phyloP scores from a whole-genome alignment of 345 rosid species.

The Gossypium mustelinum region DNA sequence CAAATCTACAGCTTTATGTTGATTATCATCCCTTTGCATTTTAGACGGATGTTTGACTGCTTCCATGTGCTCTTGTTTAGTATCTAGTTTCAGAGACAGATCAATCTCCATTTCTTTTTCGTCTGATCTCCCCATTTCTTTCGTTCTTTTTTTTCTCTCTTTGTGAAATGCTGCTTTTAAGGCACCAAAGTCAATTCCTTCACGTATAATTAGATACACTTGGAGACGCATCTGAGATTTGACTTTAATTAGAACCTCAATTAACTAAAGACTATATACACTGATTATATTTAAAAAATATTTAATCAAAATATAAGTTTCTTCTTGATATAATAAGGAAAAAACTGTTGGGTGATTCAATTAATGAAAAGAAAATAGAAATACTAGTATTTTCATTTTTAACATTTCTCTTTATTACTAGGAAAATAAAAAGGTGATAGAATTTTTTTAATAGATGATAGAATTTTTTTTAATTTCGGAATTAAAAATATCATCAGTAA shows the following conservation, averaged over 20 bases:
- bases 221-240: conserved; percentile 42
- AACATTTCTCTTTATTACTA: no score
- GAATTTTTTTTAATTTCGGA: no score
- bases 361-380: not conserved
- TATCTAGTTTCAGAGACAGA: conserved; percentile 46
- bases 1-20: not conserved
- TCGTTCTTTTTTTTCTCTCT: not conserved
- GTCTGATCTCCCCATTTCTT: conserved; percentile 2
- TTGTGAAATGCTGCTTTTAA: not conserved
- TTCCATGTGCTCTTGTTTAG: not conserved
- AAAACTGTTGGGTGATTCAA: not conserved
- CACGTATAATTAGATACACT: conserved; percentile 28
- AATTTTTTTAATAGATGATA: no score
- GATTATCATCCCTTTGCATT: not conserved
- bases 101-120: conserved; percentile 32
- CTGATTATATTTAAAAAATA: not conserved
- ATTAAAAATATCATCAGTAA: no score
- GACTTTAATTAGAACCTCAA: conserved; percentile 32
- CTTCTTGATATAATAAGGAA: not conserved
- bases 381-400: no score
- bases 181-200: conserved; percentile 53
- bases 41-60: not conserved
- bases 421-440: no score
- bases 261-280: conserved; percentile 9
- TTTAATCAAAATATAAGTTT: conserved; percentile 12